Conservation (phyloP, 176 grass and related monocot genomes). For the Chloris gayana region DNA sequence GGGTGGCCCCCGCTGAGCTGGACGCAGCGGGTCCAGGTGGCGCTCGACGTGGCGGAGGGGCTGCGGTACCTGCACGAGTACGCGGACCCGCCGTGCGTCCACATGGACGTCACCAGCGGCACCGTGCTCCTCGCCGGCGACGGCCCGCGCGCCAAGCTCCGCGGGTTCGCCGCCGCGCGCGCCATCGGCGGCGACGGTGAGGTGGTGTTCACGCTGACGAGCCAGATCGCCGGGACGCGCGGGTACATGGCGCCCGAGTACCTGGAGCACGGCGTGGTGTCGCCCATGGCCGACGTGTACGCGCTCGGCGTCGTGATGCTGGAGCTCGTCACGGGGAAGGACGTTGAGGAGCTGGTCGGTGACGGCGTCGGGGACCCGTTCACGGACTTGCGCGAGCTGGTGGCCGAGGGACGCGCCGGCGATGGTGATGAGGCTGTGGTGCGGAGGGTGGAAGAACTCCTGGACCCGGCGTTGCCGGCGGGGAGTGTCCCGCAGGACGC, state of each 20-base stretch:
- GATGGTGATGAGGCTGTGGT: background rate
- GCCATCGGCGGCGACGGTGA: constrained; percentile 21
- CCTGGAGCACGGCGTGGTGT: constrained; percentile 68
- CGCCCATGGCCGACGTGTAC: constrained; percentile 75
- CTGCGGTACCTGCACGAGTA: constrained; percentile 79
- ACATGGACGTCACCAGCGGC: constrained; percentile 67
- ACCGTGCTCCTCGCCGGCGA: constrained; percentile 58
- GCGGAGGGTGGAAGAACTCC: constrained; percentile 52
- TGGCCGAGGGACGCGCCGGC: constrained; percentile 5
- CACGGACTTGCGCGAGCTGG: background rate
- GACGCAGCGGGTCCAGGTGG: constrained; percentile 59
- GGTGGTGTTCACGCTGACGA: constrained; percentile 55
- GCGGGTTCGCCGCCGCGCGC: constrained; percentile 49
- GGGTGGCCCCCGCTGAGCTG: constrained; percentile 44
- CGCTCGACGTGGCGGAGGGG: constrained; percentile 65
- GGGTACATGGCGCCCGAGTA: constrained; percentile 77
- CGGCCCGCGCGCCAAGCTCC: constrained; percentile 66
- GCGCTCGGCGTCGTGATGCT: constrained; percentile 74
- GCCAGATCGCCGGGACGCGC: constrained; percentile 52
- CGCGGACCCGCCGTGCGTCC: constrained; percentile 58
- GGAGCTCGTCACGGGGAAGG: constrained; percentile 69
- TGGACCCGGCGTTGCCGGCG: constrained; percentile 58
- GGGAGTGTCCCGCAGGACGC: constrained; percentile 45
- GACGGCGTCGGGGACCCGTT: constrained; percentile 22
- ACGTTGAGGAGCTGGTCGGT: constrained; percentile 40